Evolutionary conservation across 2,329 filamentous ascomycete genomes (phyloP).

Genomic region (Apiospora sp.): DNA sequence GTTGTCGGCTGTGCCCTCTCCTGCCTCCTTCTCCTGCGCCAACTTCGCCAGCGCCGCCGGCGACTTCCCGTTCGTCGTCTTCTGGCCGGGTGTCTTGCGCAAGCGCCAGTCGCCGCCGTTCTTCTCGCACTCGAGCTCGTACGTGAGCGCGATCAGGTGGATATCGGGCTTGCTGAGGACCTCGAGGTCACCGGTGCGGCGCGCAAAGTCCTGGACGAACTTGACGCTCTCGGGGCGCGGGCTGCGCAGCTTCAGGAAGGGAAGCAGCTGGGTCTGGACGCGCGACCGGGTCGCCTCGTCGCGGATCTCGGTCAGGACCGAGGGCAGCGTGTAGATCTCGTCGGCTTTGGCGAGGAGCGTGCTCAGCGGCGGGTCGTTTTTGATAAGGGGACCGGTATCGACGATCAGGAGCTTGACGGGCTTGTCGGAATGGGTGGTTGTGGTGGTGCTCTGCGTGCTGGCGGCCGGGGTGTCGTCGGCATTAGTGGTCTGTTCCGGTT

Average conservation of each 20-base stretch:
- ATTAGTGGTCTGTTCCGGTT: background rate
- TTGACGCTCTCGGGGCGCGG: conserved; percentile 81
- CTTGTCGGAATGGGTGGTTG: conserved; percentile 52
- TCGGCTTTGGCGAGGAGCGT: conserved; percentile 82
- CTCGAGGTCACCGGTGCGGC: conserved; percentile 86
- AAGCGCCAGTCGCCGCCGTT: conserved; percentile 91
- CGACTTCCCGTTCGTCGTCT: conserved; percentile 75
- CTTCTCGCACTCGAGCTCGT: conserved; percentile 91
- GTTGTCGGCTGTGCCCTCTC: background rate
- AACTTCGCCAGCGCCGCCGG: conserved; percentile 58
- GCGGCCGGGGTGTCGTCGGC: too few species aligned
- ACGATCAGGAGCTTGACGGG: conserved; percentile 84
- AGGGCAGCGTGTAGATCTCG: conserved; percentile 81
- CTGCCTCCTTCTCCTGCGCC: conserved; percentile 30
- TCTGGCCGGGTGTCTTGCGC: conserved; percentile 80
- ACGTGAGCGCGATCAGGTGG: conserved; percentile 86
- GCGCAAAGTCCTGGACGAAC: conserved; percentile 83
- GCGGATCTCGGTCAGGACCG: conserved; percentile 87
- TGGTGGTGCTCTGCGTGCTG: background rate
- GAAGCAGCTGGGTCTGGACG: conserved; percentile 83
- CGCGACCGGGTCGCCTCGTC: conserved; percentile 82
- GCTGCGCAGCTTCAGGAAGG: conserved; percentile 80
- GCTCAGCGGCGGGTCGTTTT: conserved; percentile 87
- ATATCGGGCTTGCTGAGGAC: conserved; percentile 91
- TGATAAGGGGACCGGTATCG: conserved; percentile 92